phyloP scores from a whole-genome alignment of 2,329 filamentous ascomycete genomes.

The Colletotrichum sp. region DNA sequence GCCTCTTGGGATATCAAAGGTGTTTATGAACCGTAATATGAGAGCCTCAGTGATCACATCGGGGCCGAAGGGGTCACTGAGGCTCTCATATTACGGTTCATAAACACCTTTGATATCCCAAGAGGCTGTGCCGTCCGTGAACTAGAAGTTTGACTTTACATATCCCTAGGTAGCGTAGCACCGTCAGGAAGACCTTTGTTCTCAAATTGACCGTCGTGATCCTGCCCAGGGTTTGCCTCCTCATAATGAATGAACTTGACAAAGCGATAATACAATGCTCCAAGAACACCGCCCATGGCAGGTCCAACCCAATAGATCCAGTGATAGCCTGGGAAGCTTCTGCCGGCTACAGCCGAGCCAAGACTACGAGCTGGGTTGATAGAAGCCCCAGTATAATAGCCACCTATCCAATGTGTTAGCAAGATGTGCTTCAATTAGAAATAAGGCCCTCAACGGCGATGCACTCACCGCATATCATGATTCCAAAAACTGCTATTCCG shows the following conservation, averaged over 20 bases:
- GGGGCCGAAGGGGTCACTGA: too few relatives aligned
- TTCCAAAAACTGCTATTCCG: conserved; percentile 69
- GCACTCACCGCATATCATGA: conserved; percentile 39
- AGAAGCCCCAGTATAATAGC: conserved; percentile 52
- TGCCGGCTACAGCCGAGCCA: conserved; percentile 48
- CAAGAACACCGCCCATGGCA: conserved; percentile 14
- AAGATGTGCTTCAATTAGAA: not conserved
- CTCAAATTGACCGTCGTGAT: conserved; percentile 3
- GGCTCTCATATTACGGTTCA: not conserved
- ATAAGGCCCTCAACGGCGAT: conserved; percentile 25
- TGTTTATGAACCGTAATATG: too few relatives aligned
- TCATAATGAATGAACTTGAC: conserved; percentile 22
- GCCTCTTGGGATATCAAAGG: too few relatives aligned
- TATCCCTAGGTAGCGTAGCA: not conserved
- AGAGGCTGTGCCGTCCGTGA: accelerated
- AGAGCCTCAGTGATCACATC: too few relatives aligned
- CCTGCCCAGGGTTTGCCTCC: conserved; percentile 22
- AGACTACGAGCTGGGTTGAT: conserved; percentile 58
- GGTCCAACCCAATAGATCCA: conserved; percentile 52
- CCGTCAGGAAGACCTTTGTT: not conserved
- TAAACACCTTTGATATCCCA: not conserved
- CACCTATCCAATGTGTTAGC: conserved; percentile 28
- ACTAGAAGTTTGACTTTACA: not conserved
- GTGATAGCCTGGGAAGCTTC: conserved; percentile 50
- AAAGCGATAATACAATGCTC: conserved; percentile 14